These are phyloP conservation scores for Triangularia verruculosa DNA, from an alignment of 2,329 filamentous ascomycete genomes.

Conservation along the genomic window DNA sequence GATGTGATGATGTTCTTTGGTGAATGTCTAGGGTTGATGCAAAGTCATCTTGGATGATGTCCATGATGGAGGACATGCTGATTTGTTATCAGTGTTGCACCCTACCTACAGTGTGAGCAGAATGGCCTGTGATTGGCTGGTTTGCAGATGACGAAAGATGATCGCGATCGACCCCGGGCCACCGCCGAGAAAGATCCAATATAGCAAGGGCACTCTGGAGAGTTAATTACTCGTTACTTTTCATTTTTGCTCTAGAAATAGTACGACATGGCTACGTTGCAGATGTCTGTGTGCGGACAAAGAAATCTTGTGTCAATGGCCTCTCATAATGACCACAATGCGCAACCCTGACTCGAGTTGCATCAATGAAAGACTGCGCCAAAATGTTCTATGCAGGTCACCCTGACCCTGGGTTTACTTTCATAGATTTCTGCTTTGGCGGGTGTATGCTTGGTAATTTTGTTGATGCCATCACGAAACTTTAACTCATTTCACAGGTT, in stretches of 20 bases:
- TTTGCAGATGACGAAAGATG: neutral
- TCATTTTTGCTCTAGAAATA: neutral
- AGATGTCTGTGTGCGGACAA: neutral
- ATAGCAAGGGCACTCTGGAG: neutral
- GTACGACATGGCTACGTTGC: neutral
- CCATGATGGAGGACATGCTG: neutral
- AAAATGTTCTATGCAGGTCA: neutral
- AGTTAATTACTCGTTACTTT: neutral
- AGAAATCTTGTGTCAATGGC: neutral
- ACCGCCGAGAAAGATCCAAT: neutral
- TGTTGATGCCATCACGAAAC: neutral
- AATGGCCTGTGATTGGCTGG: neutral
- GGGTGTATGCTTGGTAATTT: neutral
- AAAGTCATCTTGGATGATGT: neutral
- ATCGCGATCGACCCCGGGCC: no score
- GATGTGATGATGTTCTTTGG: neutral
- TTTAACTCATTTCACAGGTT: no score
- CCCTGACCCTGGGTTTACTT: neutral
- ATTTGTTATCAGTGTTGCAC: neutral
- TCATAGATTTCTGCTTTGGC: neutral
- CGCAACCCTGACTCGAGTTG: neutral
- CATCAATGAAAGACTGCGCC: neutral
- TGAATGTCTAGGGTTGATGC: neutral
- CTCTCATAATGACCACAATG: neutral
- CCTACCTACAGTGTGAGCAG: neutral